Conservation (phyloP, 148 eudicot species). For the Diospyros kaki region DNA sequence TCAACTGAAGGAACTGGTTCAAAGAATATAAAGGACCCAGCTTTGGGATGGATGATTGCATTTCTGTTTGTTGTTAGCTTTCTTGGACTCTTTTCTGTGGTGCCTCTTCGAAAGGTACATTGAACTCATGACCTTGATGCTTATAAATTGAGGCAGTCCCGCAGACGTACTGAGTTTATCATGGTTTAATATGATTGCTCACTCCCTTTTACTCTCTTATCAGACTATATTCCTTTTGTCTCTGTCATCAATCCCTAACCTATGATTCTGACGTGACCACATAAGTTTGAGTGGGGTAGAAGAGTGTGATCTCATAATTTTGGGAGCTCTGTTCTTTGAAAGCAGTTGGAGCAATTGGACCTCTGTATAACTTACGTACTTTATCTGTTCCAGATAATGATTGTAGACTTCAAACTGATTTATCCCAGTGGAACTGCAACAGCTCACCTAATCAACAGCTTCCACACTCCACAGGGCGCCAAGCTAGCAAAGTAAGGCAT, state of each 20-base stretch:
- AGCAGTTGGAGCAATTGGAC: too few relatives aligned
- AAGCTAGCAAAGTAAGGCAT: constrained; percentile 65
- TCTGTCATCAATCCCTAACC: too few relatives aligned
- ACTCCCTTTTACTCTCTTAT: background rate
- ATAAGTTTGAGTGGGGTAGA: too few relatives aligned
- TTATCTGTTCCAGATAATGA: constrained; percentile 62
- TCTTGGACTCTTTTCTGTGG: constrained; percentile 77
- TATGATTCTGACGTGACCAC: too few relatives aligned
- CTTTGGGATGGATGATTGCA: constrained; percentile 67
- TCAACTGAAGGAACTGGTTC: constrained; percentile 33
- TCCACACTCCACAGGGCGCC: constrained; percentile 96
- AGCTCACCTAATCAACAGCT: constrained; percentile 89
- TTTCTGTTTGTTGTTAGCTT: constrained; percentile 88
- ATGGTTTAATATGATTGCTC: background rate
- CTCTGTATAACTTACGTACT: background rate
- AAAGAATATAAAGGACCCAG: constrained; percentile 53
- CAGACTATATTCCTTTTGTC: too few relatives aligned
- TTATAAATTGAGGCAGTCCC: background rate
- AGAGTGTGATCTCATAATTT: too few relatives aligned
- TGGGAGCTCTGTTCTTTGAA: too few relatives aligned
- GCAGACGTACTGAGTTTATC: background rate
- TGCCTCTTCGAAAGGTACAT: constrained; percentile 78
- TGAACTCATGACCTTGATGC: background rate
- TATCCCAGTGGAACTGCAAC: constrained; percentile 97
- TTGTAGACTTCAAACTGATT: constrained; percentile 72